Conservation (phyloP, 129 eudicot genomes). For the Flaveria sonorensis region DNA sequence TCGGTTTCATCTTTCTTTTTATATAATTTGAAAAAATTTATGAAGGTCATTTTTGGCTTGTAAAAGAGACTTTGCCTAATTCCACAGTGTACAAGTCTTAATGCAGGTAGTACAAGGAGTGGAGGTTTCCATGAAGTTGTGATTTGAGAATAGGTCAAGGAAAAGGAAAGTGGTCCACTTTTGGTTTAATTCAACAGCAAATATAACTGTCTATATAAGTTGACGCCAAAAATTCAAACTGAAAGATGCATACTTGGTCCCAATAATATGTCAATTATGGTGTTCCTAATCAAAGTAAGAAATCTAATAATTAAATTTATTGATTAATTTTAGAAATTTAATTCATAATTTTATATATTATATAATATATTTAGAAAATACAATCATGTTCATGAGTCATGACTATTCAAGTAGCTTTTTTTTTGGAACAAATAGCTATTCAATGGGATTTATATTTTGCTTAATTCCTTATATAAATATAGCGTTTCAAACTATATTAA, state of each 20-base stretch:
- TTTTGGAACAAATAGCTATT: too few species aligned
- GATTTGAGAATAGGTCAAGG: background rate
- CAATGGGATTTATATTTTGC: background rate
- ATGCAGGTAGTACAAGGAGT: background rate
- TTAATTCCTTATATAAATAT: background rate
- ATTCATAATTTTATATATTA: background rate
- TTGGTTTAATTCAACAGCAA: constrained; percentile 25
- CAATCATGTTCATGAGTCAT: background rate
- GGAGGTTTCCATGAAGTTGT: constrained; percentile 20
- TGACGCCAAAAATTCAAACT: constrained; percentile 29
- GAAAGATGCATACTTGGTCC: constrained; percentile 29
- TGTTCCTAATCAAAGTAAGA: constrained; percentile 24
- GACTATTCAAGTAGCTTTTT: background rate
- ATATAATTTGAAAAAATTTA: background rate
- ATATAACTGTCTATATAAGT: background rate
- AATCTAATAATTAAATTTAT: background rate
- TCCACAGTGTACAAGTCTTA: constrained; percentile 16
- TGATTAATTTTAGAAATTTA: background rate
- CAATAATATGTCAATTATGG: constrained; percentile 29
- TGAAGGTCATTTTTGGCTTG: constrained; percentile 7
- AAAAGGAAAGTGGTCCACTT: constrained; percentile 30
- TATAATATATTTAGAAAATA: background rate
- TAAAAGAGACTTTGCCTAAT: background rate
- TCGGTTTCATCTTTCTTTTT: background rate
- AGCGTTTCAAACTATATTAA: background rate